Percentiles rank a stretch among this genome's conserved stretches.
Conservation (phyloP, 2,329 filamentous ascomycete species). For the Oidium heveae region DNA sequence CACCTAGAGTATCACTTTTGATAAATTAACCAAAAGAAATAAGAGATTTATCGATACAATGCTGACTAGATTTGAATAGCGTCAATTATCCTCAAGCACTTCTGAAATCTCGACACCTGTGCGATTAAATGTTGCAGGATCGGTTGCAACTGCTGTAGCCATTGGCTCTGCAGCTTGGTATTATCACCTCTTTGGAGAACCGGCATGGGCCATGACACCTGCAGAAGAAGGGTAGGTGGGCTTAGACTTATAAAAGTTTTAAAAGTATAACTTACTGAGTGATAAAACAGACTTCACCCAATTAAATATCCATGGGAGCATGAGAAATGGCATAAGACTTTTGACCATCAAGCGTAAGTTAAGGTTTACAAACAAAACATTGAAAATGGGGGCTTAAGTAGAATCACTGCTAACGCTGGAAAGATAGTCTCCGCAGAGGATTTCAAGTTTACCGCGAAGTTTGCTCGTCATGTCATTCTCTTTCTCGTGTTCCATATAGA, state of each 20-base stretch:
- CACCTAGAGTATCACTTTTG: neutral
- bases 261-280: constrained; percentile 10
- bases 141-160: constrained; percentile 65
- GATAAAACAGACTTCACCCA: constrained; percentile 48
- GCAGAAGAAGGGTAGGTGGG: constrained; percentile 83
- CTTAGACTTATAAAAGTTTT: neutral
- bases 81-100: constrained; percentile 22
- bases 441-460: constrained; percentile 99
- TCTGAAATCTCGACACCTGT: constrained; percentile 46
- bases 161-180: constrained; percentile 88
- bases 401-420: constrained; percentile 8
- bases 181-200: constrained; percentile 82
- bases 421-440: constrained; percentile 68
- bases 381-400: neutral
- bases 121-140: constrained; percentile 65
- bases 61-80: constrained; percentile 24
- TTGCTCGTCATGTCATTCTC: constrained; percentile 91
- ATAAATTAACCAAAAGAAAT: neutral
- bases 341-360: constrained; percentile 82
- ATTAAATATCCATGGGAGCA: constrained; percentile 93
- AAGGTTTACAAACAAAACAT: neutral
- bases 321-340: constrained; percentile 75
- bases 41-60: neutral
- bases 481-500: constrained; percentile 84
- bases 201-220: constrained; percentile 70